Base-by-base conservation (phyloP, 2,329 filamentous ascomycete species). In the Beauveria caledonica region DNA sequence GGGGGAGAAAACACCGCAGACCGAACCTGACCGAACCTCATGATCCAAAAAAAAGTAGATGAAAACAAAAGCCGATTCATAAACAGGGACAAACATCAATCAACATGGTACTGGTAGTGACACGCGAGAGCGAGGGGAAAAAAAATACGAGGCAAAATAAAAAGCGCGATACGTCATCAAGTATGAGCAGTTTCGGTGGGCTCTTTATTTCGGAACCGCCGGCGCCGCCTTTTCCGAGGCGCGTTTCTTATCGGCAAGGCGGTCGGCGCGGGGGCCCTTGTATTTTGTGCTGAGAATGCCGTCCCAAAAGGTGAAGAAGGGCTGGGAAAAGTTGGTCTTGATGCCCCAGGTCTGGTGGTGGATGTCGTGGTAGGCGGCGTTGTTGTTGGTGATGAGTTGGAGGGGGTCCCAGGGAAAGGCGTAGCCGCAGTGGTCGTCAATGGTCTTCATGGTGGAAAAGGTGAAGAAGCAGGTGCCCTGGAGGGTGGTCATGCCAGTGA, bases 291-390 rank as follows among this genome's bases (percentile, higher is more conserved):
- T 86, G 23, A 96, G 78, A 29, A 92, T 70, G 51, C 83, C 80
- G 72, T 99, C 94, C 91, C 94, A 97, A 76, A 97, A 92, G 52
- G 89, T 97, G 76, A 97, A 97, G 77, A 92, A 95, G 3, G 90
- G 90, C 74, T 95, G 90, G 5, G 87, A 88, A 73, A 91, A 95
- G 76, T 95, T 95, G 65, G 88, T 89, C 82, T 97, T 99, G 81
- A 99, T 96, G 61, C 94, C 94, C 92, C 93, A 97, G 74, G 90
- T 95, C 76, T 99, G 94, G 76, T 99, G 94, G 75, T 99, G 94
- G 62, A 99, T 93, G 70, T 99, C 94, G 71, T 99, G 94, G 74
- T 97, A 99, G 40, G 87, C 88, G 27, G 94, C 93, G 67, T 97
- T 97, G 80, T 99, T 97, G 72, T 89, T 89, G 49, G 92, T 96